These are phyloP conservation scores for Neckera pumila DNA, from an alignment of 225 moss, liverwort and hornwort genomes.

Conservation along the genomic window DNA sequence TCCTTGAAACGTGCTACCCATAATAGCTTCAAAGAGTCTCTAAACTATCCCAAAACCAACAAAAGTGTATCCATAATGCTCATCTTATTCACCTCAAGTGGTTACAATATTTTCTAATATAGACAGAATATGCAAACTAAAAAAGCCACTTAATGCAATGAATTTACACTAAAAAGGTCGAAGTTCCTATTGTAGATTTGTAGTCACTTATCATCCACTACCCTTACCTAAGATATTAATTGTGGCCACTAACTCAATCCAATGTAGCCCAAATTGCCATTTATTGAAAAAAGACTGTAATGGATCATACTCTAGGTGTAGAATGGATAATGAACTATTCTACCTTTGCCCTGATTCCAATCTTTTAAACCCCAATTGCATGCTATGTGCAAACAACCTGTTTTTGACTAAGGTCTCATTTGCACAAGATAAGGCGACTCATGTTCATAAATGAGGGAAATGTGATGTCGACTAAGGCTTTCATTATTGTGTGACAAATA, in stretches of 20 bases:
- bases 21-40: neutral
- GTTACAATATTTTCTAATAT: neutral
- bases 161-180: neutral
- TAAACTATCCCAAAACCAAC: fast-evolving
- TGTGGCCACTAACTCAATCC: neutral
- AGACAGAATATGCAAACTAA: fast-evolving
- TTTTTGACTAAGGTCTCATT: too few relatives aligned
- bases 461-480: too few relatives aligned
- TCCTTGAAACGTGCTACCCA: neutral
- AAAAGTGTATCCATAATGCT: neutral
- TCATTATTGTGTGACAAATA: too few relatives aligned
- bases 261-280: neutral
- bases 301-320: fast-evolving
- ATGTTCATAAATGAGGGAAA: too few relatives aligned
- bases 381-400: neutral
- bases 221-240: neutral
- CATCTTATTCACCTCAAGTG: neutral
- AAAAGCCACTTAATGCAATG: neutral
- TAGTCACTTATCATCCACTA: neutral
- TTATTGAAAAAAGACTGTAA: neutral
- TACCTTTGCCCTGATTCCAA: neutral
- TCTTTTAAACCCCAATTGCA: neutral
- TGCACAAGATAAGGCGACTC: too few relatives aligned
- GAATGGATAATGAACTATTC: neutral
- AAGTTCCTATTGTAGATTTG: too few relatives aligned